Evolutionary conservation across 148 eudicot genomes (phyloP).

Genomic region (Selenicereus undatus): DNA sequence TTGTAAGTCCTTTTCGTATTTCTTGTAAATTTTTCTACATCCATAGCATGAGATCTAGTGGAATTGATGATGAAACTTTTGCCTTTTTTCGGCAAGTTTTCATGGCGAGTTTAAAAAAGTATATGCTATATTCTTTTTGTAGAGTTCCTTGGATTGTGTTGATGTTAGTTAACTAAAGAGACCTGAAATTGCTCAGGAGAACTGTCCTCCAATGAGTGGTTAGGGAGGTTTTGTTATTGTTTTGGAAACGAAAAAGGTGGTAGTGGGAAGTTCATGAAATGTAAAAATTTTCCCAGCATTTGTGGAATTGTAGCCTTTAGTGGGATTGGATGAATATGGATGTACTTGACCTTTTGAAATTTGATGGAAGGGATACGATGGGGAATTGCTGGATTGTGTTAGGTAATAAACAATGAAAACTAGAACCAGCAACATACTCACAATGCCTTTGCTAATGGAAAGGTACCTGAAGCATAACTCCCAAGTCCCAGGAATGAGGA

Average conservation of each 20-base stretch:
- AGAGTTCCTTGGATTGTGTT: neutral
- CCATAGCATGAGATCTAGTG: neutral
- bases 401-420: too few relatives aligned
- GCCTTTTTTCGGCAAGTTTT: neutral
- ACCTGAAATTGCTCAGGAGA: neutral
- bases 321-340: too few relatives aligned
- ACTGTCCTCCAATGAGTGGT: neutral
- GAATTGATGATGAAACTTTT: neutral
- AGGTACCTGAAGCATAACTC: too few relatives aligned
- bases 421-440: too few relatives aligned
- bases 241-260: neutral
- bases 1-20: conserved; percentile 43
- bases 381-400: too few relatives aligned
- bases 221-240: neutral
- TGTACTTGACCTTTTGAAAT: too few relatives aligned
- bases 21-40: neutral
- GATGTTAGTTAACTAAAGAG: neutral
- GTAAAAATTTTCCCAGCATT: neutral
- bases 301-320: too few relatives aligned
- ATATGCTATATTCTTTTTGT: neutral
- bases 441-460: too few relatives aligned
- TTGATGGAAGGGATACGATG: too few relatives aligned
- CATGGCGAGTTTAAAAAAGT: neutral
- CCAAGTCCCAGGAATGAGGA: too few relatives aligned
- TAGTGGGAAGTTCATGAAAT: neutral